These are phyloP conservation scores for Pichia sp. DNA, from an alignment of 1,139 yeast genomes.

Conservation along the genomic window DNA sequence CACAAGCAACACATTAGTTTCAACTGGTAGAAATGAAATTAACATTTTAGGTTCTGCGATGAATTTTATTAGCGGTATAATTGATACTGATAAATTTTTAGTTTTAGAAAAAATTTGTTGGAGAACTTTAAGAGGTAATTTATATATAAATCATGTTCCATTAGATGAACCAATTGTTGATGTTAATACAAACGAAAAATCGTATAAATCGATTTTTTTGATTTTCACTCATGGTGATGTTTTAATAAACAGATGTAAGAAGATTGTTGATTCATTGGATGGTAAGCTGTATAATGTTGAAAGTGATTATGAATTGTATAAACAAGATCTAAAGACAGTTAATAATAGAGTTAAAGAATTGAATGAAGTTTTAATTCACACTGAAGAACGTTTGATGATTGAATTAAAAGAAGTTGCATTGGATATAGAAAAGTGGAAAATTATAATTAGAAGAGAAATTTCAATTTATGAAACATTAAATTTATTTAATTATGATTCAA, in stretches of 20 bases:
- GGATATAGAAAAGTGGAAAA: slow-evolving; percentile 65
- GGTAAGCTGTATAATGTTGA: slow-evolving; percentile 68
- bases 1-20: background rate
- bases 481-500: slow-evolving; percentile 74
- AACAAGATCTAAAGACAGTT: slow-evolving; percentile 55
- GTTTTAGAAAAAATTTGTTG: slow-evolving; percentile 82
- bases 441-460: slow-evolving; percentile 62
- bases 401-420: slow-evolving; percentile 73
- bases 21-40: slow-evolving; percentile 20
- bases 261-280: slow-evolving; percentile 77
- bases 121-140: slow-evolving; percentile 73
- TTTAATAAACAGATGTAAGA: slow-evolving; percentile 59
- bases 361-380: slow-evolving; percentile 56
- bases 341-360: slow-evolving; percentile 46
- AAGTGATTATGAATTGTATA: slow-evolving; percentile 48
- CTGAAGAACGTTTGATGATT: slow-evolving; percentile 61
- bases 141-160: slow-evolving; percentile 67
- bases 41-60: slow-evolving; percentile 30
- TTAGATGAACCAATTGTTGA: slow-evolving; percentile 53
- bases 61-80: slow-evolving; percentile 74
- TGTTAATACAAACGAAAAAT: slow-evolving; percentile 39
- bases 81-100: slow-evolving; percentile 62
- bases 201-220: slow-evolving; percentile 61
- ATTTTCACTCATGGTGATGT: slow-evolving; percentile 76
- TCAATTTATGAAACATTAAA: slow-evolving; percentile 71